Base-by-base conservation (phyloP, 345 rosid genomes). In the Melastoma malabathricum region DNA sequence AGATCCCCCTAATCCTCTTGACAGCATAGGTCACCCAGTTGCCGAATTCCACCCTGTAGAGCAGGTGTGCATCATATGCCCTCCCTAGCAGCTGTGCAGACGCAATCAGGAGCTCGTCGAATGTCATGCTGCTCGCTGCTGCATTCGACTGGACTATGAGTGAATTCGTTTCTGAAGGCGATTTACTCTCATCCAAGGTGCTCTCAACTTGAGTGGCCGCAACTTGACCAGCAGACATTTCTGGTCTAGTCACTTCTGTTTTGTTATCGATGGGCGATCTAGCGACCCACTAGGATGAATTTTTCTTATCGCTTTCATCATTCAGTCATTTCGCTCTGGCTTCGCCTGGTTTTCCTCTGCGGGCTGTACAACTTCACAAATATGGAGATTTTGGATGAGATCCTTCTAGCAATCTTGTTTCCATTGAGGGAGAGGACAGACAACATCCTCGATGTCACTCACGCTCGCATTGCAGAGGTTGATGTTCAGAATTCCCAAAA, bases 81-180 rank as follows among this genome's bases (percentile, higher is more conserved):
- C 74, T 70, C 17, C 74, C 74, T 1, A 82, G 65, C 75, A 78
- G 55, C 67, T 78, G 81, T 0, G 85, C 89, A 1, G 89, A 84
- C 47, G 89, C 89, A 22, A 54, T 62, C 19, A 82, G 62, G 58
- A 82, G 29, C 62, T 82, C 84, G 50, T 74, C 81, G 17, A 78
- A 78, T 45, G 46, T 72, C 56, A 82, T 19, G 14, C 76, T 77
- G 22, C 57, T 70, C 46, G 55, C 60, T 0, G 58, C 44, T 13
- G 82, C 77, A 59, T 75, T 82, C 4, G 85, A 68, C 15, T 78
- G 62, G 12, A 78, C 63, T 5, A 72, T 60, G 15, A 76, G 57
- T 7, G 83, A 72, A 3, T 75, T 46, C 38, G 81, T 72, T 22
- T 22, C 2, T 22, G 25, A 22, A 14, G 25, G 61, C 41, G 48